phyloP scores from a whole-genome alignment of 352 stramenopile genomes.

The Thalassiosira livingstoniorum region DNA sequence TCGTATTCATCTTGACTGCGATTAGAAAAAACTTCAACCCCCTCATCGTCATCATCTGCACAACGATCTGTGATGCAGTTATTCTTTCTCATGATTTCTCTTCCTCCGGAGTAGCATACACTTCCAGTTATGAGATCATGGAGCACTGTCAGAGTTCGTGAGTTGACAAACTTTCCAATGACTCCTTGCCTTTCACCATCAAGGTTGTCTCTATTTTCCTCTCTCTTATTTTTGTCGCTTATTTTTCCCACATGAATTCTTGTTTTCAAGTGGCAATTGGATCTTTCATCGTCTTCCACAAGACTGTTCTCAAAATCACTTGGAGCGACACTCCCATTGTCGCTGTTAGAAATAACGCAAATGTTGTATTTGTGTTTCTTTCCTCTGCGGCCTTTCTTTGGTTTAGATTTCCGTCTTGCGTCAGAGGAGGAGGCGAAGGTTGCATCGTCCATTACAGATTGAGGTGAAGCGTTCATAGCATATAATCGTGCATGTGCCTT shows the following conservation, averaged over 20 bases:
- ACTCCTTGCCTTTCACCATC: not conserved
- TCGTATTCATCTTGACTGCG: not conserved
- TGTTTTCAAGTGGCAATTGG: too few species aligned
- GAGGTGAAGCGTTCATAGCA: not conserved
- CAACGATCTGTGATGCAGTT: not conserved
- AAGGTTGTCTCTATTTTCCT: not conserved
- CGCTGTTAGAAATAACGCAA: too few species aligned
- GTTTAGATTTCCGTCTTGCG: not conserved
- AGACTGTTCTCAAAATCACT: too few species aligned
- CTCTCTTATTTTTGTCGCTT: not conserved
- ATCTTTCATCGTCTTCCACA: too few species aligned
- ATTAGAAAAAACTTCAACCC: not conserved
- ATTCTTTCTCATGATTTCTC: not conserved
- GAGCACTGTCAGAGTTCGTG: not conserved
- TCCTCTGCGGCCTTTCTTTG: too few species aligned
- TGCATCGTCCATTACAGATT: not conserved
- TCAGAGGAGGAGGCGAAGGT: not conserved
- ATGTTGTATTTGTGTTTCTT: too few species aligned
- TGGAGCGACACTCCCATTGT: too few species aligned
- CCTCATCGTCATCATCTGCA: not conserved
- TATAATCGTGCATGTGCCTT: not conserved
- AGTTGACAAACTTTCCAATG: not conserved
- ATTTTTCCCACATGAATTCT: slow-evolving; percentile 2
- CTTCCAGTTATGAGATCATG: slow-evolving; percentile 3
- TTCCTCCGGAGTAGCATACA: not conserved